phyloP scores from a whole-genome alignment of 805 yeast species.

The Kregervanrija pseudodelftensis region DNA sequence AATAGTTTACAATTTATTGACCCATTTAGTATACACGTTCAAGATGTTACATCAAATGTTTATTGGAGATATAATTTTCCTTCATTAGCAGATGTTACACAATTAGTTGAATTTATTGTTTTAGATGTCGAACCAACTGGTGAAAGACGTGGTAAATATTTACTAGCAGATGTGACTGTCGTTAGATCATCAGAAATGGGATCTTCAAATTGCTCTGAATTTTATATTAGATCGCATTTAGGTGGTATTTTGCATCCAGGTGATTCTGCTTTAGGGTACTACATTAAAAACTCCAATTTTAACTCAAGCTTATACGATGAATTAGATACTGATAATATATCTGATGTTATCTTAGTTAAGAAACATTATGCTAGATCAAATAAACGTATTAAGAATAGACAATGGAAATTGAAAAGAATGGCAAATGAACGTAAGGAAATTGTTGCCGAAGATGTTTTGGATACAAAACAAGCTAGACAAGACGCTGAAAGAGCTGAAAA shows the following conservation, averaged over 20 bases:
- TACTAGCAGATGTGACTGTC: slow-evolving; percentile 83
- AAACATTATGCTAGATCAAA: slow-evolving; percentile 78
- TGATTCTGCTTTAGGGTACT: slow-evolving; percentile 91
- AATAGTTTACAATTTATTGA: slow-evolving; percentile 84
- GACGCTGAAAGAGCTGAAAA: slow-evolving; percentile 88
- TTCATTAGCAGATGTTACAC: slow-evolving; percentile 67
- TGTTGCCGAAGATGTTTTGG: slow-evolving; percentile 51
- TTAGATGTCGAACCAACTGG: slow-evolving; percentile 94
- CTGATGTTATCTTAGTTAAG: slow-evolving; percentile 86
- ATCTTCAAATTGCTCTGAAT: slow-evolving; percentile 64
- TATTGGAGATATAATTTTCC: slow-evolving; percentile 83
- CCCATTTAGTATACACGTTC: slow-evolving; percentile 69
- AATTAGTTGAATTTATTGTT: slow-evolving; percentile 79
- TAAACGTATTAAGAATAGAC: slow-evolving; percentile 68
- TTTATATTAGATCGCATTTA: slow-evolving; percentile 80
- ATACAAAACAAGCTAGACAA: slow-evolving; percentile 70
- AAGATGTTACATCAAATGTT: slow-evolving; percentile 61
- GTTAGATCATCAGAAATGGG: slow-evolving; percentile 90
- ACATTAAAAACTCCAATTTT: slow-evolving; percentile 75
- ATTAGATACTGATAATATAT: slow-evolving; percentile 53
- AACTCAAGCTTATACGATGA: slow-evolving; percentile 82
- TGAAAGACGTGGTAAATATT: slow-evolving; percentile 62
- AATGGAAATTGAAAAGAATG: slow-evolving; percentile 95
- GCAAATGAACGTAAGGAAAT: slow-evolving; percentile 91
- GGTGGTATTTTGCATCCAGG: slow-evolving; percentile 97